Evolutionary conservation across 176 grass and related monocot species (phyloP).

Genomic region (Hordeum vulgare): DNA sequence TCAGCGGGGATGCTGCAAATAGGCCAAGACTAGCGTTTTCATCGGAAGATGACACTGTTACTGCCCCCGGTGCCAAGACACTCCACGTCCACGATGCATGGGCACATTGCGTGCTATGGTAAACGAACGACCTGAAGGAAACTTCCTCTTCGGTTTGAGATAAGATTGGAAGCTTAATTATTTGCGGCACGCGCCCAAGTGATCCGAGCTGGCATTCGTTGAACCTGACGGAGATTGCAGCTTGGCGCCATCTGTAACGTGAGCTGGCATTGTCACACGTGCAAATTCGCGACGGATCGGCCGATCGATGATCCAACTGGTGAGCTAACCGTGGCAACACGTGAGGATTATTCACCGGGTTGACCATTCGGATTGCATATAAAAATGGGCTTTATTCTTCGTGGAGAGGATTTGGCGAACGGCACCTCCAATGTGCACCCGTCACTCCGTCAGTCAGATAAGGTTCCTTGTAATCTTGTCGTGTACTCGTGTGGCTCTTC

Average conservation of each 20-base stretch:
- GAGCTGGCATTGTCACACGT: constrained; percentile 17
- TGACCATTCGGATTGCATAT: constrained; percentile 15
- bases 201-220: background rate
- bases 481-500: background rate
- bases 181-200: background rate
- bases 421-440: background rate
- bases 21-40: background rate
- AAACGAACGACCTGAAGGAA: background rate
- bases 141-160: constrained; percentile 9
- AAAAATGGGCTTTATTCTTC: background rate
- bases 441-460: background rate
- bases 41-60: constrained; percentile 5
- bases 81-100: background rate
- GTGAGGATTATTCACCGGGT: background rate
- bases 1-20: background rate
- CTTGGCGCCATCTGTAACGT: constrained; percentile 14
- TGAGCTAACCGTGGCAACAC: background rate
- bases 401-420: background rate
- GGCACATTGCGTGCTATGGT: background rate
- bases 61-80: background rate
- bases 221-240: constrained; percentile 2
- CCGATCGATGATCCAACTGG: constrained; percentile 2
- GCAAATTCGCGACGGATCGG: background rate
- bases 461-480: background rate
- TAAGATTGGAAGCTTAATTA: background rate